Base-by-base conservation (phyloP, 2,329 filamentous ascomycete genomes). In the Talaromyces amestolkiae region DNA sequence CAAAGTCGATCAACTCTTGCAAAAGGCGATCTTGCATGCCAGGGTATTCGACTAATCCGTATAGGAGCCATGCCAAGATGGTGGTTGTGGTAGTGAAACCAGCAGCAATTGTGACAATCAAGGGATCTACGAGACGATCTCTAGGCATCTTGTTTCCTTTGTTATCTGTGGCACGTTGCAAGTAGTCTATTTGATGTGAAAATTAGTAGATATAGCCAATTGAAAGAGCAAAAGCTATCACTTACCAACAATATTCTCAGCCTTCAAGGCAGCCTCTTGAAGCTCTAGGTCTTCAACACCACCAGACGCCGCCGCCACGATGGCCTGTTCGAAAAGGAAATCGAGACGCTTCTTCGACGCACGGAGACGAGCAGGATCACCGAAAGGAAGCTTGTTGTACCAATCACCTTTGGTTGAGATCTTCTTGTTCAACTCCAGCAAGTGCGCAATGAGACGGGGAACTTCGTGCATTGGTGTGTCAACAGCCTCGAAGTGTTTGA, bases 1-100 rank as follows among this genome's bases (percentile, higher is more conserved):
- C 82, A 47, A 83, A 72, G 70, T 86, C 83, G 37, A 87, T 70
- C 10, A 88, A 75, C 67, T 88, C 86, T 69, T 88, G 86, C 0
- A 88, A 76, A 0, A 88, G 79, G 1, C 81, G 76, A 10, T 85
- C 84, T 70, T 88, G 86, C 73, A 83, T 82, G 0, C 84, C 85
- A 0, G 80, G 78, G 69, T 88, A 88, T 2, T 73, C 76, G 5
- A 83, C 80, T 1, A 87, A 73, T 5, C 80, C 78, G 70, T 86
- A 87, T 45, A 87, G 71, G 1, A 85, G 76, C 86, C 85, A 88
- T 0, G 84, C 86, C 1, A 88, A 77, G 3, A 88, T 79, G 0
- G 84, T 84, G 3, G 81, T 83, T 0, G 84, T 88, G 0, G 86
- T 88, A 1, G 84, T 86, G 76, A 88, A 88, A 22, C 86, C 86